Evolutionary conservation across 108 stramenopile species (phyloP).

Genomic region (Skeletonema tropicum): DNA sequence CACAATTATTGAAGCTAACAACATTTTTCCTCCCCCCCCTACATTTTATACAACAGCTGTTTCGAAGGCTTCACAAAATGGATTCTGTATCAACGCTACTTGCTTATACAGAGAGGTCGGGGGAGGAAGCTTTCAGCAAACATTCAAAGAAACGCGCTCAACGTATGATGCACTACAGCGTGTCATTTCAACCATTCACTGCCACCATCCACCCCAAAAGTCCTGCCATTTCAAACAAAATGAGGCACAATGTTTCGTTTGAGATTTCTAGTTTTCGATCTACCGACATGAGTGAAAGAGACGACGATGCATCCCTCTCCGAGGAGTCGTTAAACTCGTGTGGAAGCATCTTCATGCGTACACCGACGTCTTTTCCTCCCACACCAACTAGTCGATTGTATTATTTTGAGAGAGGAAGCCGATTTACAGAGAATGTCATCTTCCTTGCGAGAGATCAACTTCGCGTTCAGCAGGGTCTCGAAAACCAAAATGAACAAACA

Average conservation of each 20-base stretch:
- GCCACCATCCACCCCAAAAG: constrained; percentile 71
- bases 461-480: constrained; percentile 79
- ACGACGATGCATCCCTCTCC: constrained; percentile 50
- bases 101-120: constrained; percentile 68
- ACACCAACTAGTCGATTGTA: constrained; percentile 87
- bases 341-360: constrained; percentile 91
- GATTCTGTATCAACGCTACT: constrained; percentile 75
- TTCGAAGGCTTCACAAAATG: constrained; percentile 68
- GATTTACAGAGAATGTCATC: constrained; percentile 92
- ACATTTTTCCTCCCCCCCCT: not conserved
- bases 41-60: constrained; percentile 22
- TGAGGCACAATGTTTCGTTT: constrained; percentile 39
- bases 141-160: constrained; percentile 77
- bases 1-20: not conserved
- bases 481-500: constrained; percentile 79
- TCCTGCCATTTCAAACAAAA: constrained; percentile 20
- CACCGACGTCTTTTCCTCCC: constrained; percentile 95
- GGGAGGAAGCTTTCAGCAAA: constrained; percentile 60
- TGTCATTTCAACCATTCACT: constrained; percentile 84
- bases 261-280: constrained; percentile 12
- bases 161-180: constrained; percentile 89
- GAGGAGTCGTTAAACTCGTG: constrained; percentile 49
- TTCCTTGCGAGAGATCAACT: constrained; percentile 95
- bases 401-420: constrained; percentile 82
- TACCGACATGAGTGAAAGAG: not conserved